A percentile compares a stretch with the other conserved stretches of the same genome.
These are phyloP conservation scores for Aspergillus novoparasiticus DNA, from an alignment of 2,329 filamentous ascomycete genomes.

Conservation along the genomic window DNA sequence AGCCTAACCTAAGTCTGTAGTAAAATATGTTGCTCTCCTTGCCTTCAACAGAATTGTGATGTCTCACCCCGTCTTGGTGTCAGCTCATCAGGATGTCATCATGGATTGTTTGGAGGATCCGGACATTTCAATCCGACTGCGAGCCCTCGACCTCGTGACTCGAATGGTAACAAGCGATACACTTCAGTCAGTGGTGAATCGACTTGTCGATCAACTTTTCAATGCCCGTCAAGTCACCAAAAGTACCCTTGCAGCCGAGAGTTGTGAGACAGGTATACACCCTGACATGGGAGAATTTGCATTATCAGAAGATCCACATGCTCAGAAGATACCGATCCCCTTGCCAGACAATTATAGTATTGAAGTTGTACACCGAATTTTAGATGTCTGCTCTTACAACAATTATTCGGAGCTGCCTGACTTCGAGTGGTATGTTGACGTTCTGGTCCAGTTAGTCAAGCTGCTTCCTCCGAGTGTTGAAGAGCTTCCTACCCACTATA, in stretches of 20 bases:
- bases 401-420: slow-evolving; percentile 85
- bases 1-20: slow-evolving; percentile 46
- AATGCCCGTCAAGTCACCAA: slow-evolving; percentile 63
- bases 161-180: slow-evolving; percentile 93
- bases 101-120: slow-evolving; percentile 93
- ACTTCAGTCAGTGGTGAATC: slow-evolving; percentile 78
- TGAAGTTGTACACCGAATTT: slow-evolving; percentile 78
- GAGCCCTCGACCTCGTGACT: slow-evolving; percentile 86
- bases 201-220: slow-evolving; percentile 79
- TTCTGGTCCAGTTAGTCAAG: slow-evolving; percentile 81
- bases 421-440: slow-evolving; percentile 97
- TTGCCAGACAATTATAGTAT: slow-evolving; percentile 83
- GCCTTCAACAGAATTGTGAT: slow-evolving; percentile 93
- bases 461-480: slow-evolving; percentile 47
- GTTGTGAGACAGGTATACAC: slow-evolving; percentile 31
- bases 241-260: slow-evolving; percentile 29
- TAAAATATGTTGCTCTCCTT: slow-evolving; percentile 95
- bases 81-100: slow-evolving; percentile 93
- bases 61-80: slow-evolving; percentile 85
- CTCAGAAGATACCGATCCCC: not conserved
- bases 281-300: slow-evolving; percentile 9
- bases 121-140: slow-evolving; percentile 92
- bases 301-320: not conserved
- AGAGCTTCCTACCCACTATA: slow-evolving; percentile 24
- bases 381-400: slow-evolving; percentile 86